Percentiles rank a stretch among this genome's conserved stretches.
Conservation (phyloP, 2,329 filamentous ascomycete genomes). For the Magnaporthales sp. region DNA sequence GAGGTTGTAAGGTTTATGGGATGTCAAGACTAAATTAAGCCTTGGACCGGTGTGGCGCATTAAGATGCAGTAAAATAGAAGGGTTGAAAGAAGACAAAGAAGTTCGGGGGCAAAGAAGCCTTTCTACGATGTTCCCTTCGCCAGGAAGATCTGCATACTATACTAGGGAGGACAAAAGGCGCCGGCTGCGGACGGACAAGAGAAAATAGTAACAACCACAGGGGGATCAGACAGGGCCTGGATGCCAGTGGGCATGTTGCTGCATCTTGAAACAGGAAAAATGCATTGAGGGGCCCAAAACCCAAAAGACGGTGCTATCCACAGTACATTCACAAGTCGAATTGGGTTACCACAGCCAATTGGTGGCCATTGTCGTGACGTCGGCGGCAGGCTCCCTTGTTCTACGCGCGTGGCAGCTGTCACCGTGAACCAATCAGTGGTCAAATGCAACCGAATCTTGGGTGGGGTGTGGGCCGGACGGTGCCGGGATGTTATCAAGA, state of each 20-base stretch:
- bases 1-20: neutral
- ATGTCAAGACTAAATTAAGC: neutral
- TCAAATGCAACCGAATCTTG: neutral
- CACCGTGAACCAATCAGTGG: neutral
- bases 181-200: neutral
- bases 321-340: neutral
- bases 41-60: neutral
- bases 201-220: neutral
- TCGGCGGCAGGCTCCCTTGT: conserved; percentile 14
- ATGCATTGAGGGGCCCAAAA: neutral
- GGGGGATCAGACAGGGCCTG: neutral
- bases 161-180: neutral
- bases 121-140: neutral
- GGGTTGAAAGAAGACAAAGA: neutral
- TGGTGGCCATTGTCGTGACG: conserved; percentile 13
- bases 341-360: conserved; percentile 5
- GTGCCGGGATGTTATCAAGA: neutral
- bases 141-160: neutral
- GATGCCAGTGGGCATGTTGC: neutral
- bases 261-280: neutral
- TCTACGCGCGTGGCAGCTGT: neutral
- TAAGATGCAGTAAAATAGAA: neutral
- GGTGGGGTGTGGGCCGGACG: neutral
- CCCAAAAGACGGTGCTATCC: neutral
- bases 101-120: neutral